Evolutionary conservation across 257 asterid species (phyloP).

Genomic region (Lantana camara): DNA sequence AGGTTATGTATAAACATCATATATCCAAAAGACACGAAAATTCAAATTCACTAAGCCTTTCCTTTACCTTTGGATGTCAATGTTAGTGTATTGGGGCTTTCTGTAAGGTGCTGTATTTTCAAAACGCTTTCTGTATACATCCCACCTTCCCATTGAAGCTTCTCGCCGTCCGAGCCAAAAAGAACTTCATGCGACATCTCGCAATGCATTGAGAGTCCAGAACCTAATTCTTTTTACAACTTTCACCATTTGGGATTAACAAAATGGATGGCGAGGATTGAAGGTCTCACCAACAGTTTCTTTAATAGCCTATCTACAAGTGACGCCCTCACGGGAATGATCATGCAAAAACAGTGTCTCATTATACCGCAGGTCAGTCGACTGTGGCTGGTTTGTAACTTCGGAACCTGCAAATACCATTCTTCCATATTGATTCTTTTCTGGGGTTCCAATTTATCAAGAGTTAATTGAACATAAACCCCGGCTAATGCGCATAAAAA

Average conservation of each 20-base stretch:
- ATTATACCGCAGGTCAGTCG: constrained; percentile 38
- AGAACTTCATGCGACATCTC: background rate
- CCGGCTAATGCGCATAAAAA: too few species aligned
- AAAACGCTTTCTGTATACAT: constrained; percentile 1
- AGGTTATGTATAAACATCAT: constrained; percentile 11
- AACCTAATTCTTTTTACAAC: constrained; percentile 12
- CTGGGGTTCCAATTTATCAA: constrained; percentile 1
- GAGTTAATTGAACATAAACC: too few species aligned
- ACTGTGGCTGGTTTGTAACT: constrained; percentile 30
- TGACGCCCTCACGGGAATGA: constrained; percentile 49
- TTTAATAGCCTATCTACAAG: constrained; percentile 47
- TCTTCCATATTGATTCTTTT: background rate
- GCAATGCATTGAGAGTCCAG: background rate
- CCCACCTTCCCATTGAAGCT: constrained; percentile 7
- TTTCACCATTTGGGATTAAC: background rate
- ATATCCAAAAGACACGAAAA: constrained; percentile 13
- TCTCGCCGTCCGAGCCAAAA: background rate
- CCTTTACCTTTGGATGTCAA: constrained; percentile 13
- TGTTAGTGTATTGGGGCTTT: constrained; percentile 20
- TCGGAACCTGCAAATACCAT: constrained; percentile 45
- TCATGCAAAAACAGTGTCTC: constrained; percentile 48
- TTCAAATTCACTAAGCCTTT: background rate
- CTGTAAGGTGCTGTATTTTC: constrained; percentile 18
- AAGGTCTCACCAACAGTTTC: background rate
- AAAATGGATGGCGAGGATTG: background rate